Evolutionary conservation across 345 rosid genomes (phyloP), one percentile per base, ranked within the genome.

Genomic region (Syzygium aqueum): DNA sequence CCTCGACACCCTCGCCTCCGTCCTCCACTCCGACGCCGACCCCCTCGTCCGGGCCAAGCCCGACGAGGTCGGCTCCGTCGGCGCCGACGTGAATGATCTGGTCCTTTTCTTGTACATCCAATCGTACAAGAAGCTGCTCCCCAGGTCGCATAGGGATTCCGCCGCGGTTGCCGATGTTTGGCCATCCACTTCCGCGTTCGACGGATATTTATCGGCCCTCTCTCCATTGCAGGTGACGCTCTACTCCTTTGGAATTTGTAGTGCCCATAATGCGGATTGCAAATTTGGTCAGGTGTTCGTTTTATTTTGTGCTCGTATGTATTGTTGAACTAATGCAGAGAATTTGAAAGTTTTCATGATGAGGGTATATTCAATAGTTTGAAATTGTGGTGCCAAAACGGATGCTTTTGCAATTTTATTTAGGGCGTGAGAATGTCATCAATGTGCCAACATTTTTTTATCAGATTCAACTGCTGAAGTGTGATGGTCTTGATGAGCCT

Each of bases 171-270:
- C 99, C 10, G 99, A 98, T 89, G 99, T 96, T 2, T 98, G 99
- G 99, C 99, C 99, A 7, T 98, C 99, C n/a, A 96, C 98, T 51
- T 98, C 99, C 8, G 99, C 99, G 43, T 98, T 98, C 87, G 99
- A 98, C 85, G 99, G 99, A 5, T 96, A 94, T 91, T 89, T 98
- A 89, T 98, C 99, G 11, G 99, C 99, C 46, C 89, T 98, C 49
- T 98, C 99, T 84, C 99, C 99, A 78, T 94, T 98, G 91, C 99
- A 98, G 98, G 99, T 95, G 85, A 85, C 90, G 59, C 85, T 61
- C 33, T 56, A 51, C 67, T 49, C 86, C 84, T 33, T 28, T 88
- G 49, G 27, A 49, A 33, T 53, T 23, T 37, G 51, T 59, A 19
- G 43, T 5, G 15, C 37, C 49, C 80, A 10, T 19, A 43, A 23